Evolutionary conservation across 1,284 basidiomycete genomes (phyloP), one percentile per base, ranked within the genome.

Genomic region (Puccinia triticina): DNA sequence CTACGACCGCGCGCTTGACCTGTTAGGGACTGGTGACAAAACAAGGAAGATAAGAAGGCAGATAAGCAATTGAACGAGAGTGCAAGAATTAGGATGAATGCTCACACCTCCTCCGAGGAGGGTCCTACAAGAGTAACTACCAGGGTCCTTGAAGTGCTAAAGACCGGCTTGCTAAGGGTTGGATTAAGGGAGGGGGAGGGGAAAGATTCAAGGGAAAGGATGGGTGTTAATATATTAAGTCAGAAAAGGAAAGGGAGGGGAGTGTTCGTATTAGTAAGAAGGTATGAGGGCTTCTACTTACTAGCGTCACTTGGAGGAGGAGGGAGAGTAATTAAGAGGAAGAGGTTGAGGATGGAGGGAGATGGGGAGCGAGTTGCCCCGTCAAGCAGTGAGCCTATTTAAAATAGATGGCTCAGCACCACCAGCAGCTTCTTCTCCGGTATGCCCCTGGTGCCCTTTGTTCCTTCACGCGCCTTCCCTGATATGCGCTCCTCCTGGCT

Each of bases 81-180:
- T n/a, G 34, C 18, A 40, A 23, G 18, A 1, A 37, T 18, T 18
- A 40, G 14, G 34, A 18, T 23, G 37, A 66, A 10, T 10, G 8
- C 10, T 23, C 8, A 21, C 10, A 34, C 37, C 23, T 40, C 23
- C 7, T 8, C 18, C 23, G 37, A 2, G 40, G 37, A n/a, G 12
- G 40, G 29, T 8, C 37, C 40, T 11, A 23, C 21, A 40, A n/a
- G 37, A 21, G 16, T n/a, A 32, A 40, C 18, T 23, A 18, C 40
- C 0, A 11, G 37, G 8, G 23, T 1, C 34, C 23, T n/a, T 40
- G 4, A 40, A 21, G 34, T 37, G 14, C 21, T 40, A 7, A 66
- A 66, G 64, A 66, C 64, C 64, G 64, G 64, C 64, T 66, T n/a
- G 8, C 64, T 40, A 43, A 59, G 59, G 29, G 59, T 4, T 32